Evolutionary conservation across 139 green algal genomes (phyloP).

Genomic region (Tetraselmis chui): DNA sequence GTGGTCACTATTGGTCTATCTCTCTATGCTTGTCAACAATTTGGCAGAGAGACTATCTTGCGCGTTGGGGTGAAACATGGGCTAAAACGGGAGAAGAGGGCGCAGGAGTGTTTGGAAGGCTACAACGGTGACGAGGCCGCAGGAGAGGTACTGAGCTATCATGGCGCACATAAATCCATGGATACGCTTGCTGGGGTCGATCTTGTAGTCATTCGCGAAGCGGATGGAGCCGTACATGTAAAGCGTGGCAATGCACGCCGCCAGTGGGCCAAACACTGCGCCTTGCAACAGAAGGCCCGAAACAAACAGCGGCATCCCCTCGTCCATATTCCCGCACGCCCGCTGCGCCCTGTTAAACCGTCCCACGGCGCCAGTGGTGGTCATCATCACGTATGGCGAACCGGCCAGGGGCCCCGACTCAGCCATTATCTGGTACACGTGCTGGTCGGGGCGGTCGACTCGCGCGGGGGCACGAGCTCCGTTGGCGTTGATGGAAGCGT

Average conservation of each 20-base stretch:
- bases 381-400: background rate
- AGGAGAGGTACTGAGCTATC: background rate
- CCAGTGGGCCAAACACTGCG: background rate
- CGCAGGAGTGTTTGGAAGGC: background rate
- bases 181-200: background rate
- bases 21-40: too few relatives aligned
- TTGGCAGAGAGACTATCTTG: too few relatives aligned
- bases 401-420: background rate
- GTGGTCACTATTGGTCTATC: too few relatives aligned
- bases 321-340: background rate
- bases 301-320: background rate
- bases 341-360: background rate
- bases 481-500: background rate
- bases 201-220: background rate
- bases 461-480: background rate
- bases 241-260: background rate
- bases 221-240: background rate
- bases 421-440: background rate
- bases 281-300: background rate
- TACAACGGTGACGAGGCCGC: background rate
- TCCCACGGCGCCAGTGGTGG: background rate
- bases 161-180: background rate
- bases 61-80: too few relatives aligned
- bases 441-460: background rate
- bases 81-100: background rate